phyloP scores from a whole-genome alignment of 345 rosid species.

The Hirschfeldia incana region DNA sequence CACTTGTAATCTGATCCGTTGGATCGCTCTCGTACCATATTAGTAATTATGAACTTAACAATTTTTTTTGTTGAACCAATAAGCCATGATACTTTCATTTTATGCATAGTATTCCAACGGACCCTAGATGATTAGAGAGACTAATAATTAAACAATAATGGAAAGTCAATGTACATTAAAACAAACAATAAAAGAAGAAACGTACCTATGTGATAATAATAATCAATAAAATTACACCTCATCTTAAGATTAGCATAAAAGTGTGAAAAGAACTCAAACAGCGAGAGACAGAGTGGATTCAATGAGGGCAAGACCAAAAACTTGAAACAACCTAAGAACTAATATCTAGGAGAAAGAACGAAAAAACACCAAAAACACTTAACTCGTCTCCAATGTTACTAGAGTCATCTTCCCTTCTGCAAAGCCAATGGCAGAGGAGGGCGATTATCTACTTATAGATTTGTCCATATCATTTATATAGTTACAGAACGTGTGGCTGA shows the following conservation, averaged over 20 bases:
- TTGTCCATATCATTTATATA: constrained; percentile 14
- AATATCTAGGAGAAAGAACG: not conserved
- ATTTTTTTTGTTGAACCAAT: no score
- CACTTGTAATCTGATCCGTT: not conserved
- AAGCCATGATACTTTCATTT: no score
- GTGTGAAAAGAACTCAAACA: not conserved
- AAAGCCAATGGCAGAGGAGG: constrained; percentile 10
- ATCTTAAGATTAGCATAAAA: not conserved
- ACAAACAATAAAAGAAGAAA: constrained; percentile 1
- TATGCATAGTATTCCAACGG: no score
- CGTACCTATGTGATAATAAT: not conserved
- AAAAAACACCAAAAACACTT: not conserved
- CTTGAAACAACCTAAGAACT: constrained; percentile 23
- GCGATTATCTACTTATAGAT: constrained; percentile 20
- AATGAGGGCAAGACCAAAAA: constrained; percentile 4
- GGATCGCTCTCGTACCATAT: no score
- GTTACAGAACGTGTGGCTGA: constrained; percentile 29
- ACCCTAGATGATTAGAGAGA: no score
- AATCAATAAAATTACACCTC: constrained; percentile 2
- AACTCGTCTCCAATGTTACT: constrained; percentile 14
- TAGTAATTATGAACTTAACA: no score
- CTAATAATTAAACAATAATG: no score
- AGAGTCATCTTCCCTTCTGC: not conserved
- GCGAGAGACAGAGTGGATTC: not conserved
- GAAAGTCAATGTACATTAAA: not conserved